phyloP scores from a whole-genome alignment of 495 filamentous ascomycete species.

The Penicillium ucsense region DNA sequence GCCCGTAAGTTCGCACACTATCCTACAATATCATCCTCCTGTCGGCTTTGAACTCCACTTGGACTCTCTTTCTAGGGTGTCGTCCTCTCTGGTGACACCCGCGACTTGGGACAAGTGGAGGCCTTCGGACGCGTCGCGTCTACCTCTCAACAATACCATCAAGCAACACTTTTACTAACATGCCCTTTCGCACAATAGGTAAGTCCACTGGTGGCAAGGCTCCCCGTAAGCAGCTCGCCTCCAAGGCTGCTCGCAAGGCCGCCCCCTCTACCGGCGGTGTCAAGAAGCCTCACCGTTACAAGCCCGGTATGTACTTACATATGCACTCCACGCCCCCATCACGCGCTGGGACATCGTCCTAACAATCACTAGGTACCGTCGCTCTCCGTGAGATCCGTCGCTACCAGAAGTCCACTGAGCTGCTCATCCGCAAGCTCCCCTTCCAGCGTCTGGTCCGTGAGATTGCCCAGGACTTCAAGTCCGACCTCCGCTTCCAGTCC shows the following conservation, averaged over 20 bases:
- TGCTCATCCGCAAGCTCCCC: conserved; percentile 99
- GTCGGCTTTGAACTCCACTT: not conserved
- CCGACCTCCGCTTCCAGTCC: conserved; percentile 98
- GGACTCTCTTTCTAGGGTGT: conserved; percentile 9
- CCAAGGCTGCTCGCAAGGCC: conserved; percentile 73
- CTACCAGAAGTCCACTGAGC: conserved; percentile 99
- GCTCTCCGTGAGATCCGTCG: conserved; percentile 99
- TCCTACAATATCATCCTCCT: not conserved
- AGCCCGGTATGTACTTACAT: conserved; percentile 65
- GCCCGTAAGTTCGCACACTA: conserved; percentile 60
- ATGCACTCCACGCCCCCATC: not conserved
- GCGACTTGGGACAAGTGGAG: not conserved
- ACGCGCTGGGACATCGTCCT: conserved; percentile 15
- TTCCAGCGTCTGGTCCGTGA: conserved; percentile 99
- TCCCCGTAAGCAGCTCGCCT: conserved; percentile 93
- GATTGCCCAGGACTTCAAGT: conserved; percentile 99
- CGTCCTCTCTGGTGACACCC: not conserved
- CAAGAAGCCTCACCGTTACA: conserved; percentile 99
- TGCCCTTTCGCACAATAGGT: conserved; percentile 39
- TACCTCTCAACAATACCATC: conserved; percentile 13
- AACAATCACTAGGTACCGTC: conserved; percentile 65
- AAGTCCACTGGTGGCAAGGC: conserved; percentile 99
- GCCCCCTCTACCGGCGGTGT: conserved; percentile 76
- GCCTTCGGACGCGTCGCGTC: conserved; percentile 9
- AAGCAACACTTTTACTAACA: conserved; percentile 15